Evolutionary conservation across 306 rosid genomes (phyloP), one percentile per base, ranked within the genome.

Genomic region (Cucumis hystrix): DNA sequence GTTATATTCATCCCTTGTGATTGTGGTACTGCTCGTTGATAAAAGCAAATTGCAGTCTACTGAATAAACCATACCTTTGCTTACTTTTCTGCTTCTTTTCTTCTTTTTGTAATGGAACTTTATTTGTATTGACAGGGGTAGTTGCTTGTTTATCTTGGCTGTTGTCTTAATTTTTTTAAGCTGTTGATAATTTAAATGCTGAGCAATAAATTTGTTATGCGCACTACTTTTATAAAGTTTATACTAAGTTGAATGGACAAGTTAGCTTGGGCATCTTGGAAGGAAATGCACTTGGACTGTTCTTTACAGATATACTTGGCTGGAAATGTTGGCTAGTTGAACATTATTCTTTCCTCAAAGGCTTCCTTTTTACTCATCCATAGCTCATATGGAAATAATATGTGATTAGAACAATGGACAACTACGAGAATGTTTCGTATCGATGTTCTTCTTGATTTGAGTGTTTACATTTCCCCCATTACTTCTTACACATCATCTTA

Each of bases 201-300:
- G 43, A 51, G 8, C 21, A 8, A 25, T 25, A 71, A 0, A 51
- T 25, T 78, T 78, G 74, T 78, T 83, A 83, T 86, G 75, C 33
- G 79, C 33, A 76, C 78, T 82, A 67, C 70, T 82, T 81, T 77
- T 35, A 76, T 23, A 81, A 88, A 78, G 74, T 83, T 65, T 28
- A 64, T 79, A 70, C 79, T 76, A 74, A 65, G 78, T 55, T 75
- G 82, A 55, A 67, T 73, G 74, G 81, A 65, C 82, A 47, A 79
- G 81, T 81, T 79, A 76, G 62, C 82, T 83, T 83, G 80, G 82
- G 78, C 79, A 77, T 81, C 80, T 86, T 81, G 75, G 77, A 84
- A 90, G 80, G 63, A 65, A 59, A 41, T 78, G 85, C 89, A 86
- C 91, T 86, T 90, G 97, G 86, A 81, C 49, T 83, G 76, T 63